phyloP scores from a whole-genome alignment of 805 yeast species.

The Candida wancherniae region DNA sequence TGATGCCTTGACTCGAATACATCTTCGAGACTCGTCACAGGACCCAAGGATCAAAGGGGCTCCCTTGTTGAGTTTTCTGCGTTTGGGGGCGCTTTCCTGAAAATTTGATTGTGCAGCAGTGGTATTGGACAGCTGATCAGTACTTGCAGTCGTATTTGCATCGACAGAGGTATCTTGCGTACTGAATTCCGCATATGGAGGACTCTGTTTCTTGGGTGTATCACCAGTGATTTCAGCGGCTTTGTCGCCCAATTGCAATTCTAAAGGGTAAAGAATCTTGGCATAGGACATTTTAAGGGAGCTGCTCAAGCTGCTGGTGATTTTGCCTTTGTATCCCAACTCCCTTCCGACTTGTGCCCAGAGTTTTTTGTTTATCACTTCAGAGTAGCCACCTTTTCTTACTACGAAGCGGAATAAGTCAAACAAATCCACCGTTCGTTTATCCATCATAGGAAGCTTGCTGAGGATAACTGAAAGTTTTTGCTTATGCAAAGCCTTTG shows the following conservation, averaged over 20 bases:
- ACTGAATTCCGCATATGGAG: conserved; percentile 2
- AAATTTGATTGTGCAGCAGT: not conserved
- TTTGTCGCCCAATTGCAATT: conserved; percentile 16
- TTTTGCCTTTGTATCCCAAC: conserved; percentile 67
- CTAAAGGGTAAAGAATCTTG: conserved; percentile 34
- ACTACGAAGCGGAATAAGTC: conserved; percentile 54
- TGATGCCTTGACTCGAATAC: conserved; percentile 39
- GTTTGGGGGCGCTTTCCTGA: conserved; percentile 3
- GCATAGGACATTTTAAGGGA: conserved; percentile 58
- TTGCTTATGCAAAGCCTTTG: conserved; percentile 1
- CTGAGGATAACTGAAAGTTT: conserved; percentile 21
- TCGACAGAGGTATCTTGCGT: too few species aligned
- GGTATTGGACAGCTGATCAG: not conserved
- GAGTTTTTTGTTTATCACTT: conserved; percentile 57
- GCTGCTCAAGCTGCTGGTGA: conserved; percentile 66
- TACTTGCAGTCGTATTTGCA: too few species aligned
- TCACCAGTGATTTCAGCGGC: conserved; percentile 4
- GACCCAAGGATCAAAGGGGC: conserved; percentile 44
- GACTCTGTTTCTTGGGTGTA: not conserved
- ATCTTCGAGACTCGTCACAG: conserved; percentile 40
- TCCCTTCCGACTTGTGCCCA: conserved; percentile 87
- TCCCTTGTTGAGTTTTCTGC: conserved; percentile 6
- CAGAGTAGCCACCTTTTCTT: conserved; percentile 60
- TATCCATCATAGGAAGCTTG: conserved; percentile 63
- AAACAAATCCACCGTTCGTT: conserved; percentile 60